Evolutionary conservation across 73 alveolate species (phyloP).

Genomic region (Paraurostyla sp.): DNA sequence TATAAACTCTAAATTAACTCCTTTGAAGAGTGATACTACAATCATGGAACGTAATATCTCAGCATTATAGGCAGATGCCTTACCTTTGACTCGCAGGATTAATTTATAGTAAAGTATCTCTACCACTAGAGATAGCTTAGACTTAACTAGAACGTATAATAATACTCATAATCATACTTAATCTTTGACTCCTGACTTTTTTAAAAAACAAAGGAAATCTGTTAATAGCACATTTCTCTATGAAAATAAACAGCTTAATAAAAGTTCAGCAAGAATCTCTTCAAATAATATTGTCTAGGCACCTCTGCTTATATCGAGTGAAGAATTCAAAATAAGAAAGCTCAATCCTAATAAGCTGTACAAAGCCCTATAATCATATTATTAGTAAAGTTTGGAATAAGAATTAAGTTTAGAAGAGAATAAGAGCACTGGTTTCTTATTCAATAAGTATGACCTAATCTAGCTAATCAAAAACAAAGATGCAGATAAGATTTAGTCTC

Average conservation of each 20-base stretch:
- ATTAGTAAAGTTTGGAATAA: neutral
- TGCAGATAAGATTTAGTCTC: neutral
- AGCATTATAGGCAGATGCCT: too few species aligned
- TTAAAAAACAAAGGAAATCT: neutral
- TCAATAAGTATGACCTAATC: neutral
- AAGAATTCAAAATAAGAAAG: conserved; percentile 15
- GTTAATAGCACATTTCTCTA: neutral
- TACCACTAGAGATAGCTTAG: neutral
- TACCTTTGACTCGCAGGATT: too few species aligned
- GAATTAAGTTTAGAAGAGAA: neutral
- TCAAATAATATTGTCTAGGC: conserved; percentile 27
- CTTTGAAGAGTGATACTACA: too few species aligned
- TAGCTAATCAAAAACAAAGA: neutral
- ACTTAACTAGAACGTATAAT: neutral
- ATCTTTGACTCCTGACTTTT: conserved; percentile 16
- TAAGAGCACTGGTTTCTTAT: neutral
- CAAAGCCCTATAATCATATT: conserved; percentile 2
- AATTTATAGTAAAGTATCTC: too few species aligned
- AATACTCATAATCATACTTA: neutral
- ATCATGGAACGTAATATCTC: too few species aligned
- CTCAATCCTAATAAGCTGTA: conserved; percentile 21
- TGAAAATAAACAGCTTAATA: neutral
- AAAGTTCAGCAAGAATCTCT: neutral
- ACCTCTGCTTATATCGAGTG: conserved; percentile 28
- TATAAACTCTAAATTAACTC: too few species aligned